Evolutionary conservation across 805 yeast genomes (phyloP), one percentile per base, ranked within the genome.

Genomic region (Sporopachydermia quercuum): DNA sequence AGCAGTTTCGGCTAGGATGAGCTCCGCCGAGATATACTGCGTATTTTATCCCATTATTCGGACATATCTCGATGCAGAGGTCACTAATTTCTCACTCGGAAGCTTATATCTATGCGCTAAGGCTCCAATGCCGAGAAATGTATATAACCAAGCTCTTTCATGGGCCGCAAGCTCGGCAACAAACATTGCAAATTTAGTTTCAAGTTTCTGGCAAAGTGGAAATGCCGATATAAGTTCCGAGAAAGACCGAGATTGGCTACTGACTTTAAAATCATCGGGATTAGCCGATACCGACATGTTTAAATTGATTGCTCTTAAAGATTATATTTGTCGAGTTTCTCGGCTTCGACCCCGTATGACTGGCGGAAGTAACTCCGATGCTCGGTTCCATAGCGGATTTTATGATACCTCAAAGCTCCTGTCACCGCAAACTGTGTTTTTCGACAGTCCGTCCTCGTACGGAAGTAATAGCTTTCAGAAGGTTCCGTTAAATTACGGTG

Each of bases 1-100:
- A 2, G 67, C 79, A 0, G 68, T 83, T 1, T 73, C 82, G 1
- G 63, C 66, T 2, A 74, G 74, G 48, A 55, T 86, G 17, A 65
- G 79, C 8, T 65, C 74, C 16, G 91, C 96, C 0, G 96, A 91
- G 47, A 60, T 74, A 6, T 84, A 79, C 48, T 89, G 97, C 50
- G 68, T 85, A 54, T 59, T 87, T 4, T 79, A 83, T 44, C 97
- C 96, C 0, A 65, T 83, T 27, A 68, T 91, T 6, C 67, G 83
- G 43, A 78, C 84, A 1, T 85, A 70, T 50, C 70, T 91, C 51
- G 74, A 73, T 27, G 78, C 84, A 52, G 96, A 89, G 47, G 68
- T 87, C 1, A 62, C 76, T 1, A 78, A 70, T 34, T 75, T 83
- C 47, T 58, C 68, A 1, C 76, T 86, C 73, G 71, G 76, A 13